Evolutionary conservation across 2,329 filamentous ascomycete species (phyloP).

Genomic region (Colletotrichum coccodes): DNA sequence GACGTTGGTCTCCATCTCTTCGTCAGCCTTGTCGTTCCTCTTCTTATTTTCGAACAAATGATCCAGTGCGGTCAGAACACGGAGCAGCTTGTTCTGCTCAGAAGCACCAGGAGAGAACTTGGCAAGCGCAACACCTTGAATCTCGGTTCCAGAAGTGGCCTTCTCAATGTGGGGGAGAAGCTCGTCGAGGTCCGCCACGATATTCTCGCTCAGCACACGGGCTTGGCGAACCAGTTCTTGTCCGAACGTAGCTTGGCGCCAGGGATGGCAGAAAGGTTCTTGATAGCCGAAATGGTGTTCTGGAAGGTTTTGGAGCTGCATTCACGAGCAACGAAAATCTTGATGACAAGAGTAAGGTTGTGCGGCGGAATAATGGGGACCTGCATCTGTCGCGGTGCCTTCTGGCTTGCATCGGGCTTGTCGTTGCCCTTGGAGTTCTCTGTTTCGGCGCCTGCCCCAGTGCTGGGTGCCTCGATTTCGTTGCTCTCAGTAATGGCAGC

Average conservation of each 20-base stretch:
- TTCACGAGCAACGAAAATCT: slow-evolving; percentile 94
- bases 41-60: slow-evolving; percentile 92
- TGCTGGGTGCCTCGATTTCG: not conserved
- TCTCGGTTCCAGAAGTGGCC: slow-evolving; percentile 89
- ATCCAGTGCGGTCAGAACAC: slow-evolving; percentile 92
- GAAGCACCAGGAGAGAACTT: slow-evolving; percentile 97
- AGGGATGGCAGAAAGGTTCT: slow-evolving; percentile 93
- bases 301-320: slow-evolving; percentile 98
- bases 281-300: slow-evolving; percentile 98
- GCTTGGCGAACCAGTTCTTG: slow-evolving; percentile 91
- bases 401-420: slow-evolving; percentile 53
- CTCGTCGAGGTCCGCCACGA: slow-evolving; percentile 85
- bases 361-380: slow-evolving; percentile 88
- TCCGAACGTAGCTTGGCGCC: slow-evolving; percentile 93
- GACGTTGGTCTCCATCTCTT: slow-evolving; percentile 62
- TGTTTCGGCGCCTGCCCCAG: not conserved
- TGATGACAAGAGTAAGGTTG: slow-evolving; percentile 93
- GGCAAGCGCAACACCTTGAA: slow-evolving; percentile 91
- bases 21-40: slow-evolving; percentile 56
- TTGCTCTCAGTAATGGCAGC: slow-evolving; percentile 23
- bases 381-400: slow-evolving; percentile 70
- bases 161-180: slow-evolving; percentile 87
- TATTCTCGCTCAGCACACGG: slow-evolving; percentile 83
- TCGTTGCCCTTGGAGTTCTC: slow-evolving; percentile 49
- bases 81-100: slow-evolving; percentile 94